A percentile compares a stretch with the other conserved stretches of the same genome.
Evolutionary conservation across 1,284 basidiomycete species (phyloP).

Genomic region (Termitomyces sp.): DNA sequence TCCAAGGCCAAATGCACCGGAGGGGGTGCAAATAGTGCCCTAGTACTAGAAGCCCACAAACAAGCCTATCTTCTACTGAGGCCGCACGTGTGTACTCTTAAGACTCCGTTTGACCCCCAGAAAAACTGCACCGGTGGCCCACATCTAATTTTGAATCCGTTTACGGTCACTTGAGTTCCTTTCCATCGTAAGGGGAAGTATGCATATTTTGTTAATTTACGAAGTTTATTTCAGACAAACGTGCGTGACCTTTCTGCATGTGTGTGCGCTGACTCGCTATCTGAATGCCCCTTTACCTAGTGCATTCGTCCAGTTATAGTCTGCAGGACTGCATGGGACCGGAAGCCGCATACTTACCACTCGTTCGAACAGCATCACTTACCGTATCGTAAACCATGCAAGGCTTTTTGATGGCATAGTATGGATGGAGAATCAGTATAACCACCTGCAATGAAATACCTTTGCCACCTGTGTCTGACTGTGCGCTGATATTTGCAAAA

Average conservation of each 20-base stretch:
- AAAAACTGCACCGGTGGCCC: neutral
- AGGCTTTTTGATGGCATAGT: neutral
- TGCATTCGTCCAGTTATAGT: neutral
- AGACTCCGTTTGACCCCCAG: neutral
- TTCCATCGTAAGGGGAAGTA: neutral
- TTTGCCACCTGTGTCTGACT: neutral
- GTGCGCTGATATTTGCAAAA: neutral
- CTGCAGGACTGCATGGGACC: neutral
- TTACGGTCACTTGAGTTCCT: neutral
- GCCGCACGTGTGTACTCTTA: slow-evolving; percentile 8
- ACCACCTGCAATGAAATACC: neutral
- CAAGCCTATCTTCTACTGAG: neutral
- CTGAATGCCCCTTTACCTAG: neutral
- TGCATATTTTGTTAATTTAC: neutral
- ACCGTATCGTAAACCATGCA: too few species aligned
- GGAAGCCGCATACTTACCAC: neutral
- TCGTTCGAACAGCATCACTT: neutral
- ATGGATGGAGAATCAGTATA: neutral
- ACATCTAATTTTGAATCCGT: neutral
- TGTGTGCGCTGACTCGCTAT: slow-evolving; percentile 1
- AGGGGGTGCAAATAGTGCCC: neutral
- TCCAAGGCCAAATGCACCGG: slow-evolving; percentile 1
- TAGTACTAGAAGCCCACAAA: neutral
- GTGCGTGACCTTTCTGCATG: slow-evolving; percentile 2
- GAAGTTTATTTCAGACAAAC: neutral